Evolutionary conservation across 768 basidiomycete genomes (phyloP).

Genomic region (Mycena leptocephala): DNA sequence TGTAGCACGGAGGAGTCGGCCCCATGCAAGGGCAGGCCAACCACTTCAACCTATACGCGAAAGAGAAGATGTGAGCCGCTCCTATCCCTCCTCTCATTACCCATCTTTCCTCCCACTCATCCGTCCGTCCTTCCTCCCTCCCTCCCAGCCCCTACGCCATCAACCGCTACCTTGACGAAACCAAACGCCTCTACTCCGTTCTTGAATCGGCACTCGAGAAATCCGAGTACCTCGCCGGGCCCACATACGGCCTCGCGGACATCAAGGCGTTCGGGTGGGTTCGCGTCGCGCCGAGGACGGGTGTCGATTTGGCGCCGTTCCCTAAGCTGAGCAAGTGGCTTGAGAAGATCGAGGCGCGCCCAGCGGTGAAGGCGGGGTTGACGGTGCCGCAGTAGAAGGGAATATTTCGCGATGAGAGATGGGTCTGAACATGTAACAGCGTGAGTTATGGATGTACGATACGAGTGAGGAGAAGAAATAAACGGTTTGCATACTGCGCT

Average conservation of each 20-base stretch:
- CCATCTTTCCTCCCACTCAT: background rate
- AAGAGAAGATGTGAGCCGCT: constrained; percentile 16
- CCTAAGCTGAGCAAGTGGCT: constrained; percentile 21
- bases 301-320: constrained; percentile 11
- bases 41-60: constrained; percentile 16
- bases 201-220: constrained; percentile 5
- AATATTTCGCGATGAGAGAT: too few species aligned
- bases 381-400: constrained; percentile 22
- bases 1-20: constrained; percentile 14
- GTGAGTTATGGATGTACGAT: too few species aligned
- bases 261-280: constrained; percentile 22
- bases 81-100: background rate
- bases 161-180: constrained; percentile 23
- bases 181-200: constrained; percentile 17
- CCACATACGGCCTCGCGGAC: constrained; percentile 16
- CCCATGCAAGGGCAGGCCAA: constrained; percentile 19
- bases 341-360: constrained; percentile 16
- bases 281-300: constrained; percentile 1
- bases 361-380: constrained; percentile 17
- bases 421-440: too few species aligned
- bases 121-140: background rate
- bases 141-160: constrained; percentile 19
- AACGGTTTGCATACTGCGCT: too few species aligned
- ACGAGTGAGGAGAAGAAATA: too few species aligned
- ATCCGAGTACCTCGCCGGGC: constrained; percentile 17